These are phyloP conservation scores for Pythium sp. DNA, from an alignment of 352 stramenopile genomes.

Conservation along the genomic window DNA sequence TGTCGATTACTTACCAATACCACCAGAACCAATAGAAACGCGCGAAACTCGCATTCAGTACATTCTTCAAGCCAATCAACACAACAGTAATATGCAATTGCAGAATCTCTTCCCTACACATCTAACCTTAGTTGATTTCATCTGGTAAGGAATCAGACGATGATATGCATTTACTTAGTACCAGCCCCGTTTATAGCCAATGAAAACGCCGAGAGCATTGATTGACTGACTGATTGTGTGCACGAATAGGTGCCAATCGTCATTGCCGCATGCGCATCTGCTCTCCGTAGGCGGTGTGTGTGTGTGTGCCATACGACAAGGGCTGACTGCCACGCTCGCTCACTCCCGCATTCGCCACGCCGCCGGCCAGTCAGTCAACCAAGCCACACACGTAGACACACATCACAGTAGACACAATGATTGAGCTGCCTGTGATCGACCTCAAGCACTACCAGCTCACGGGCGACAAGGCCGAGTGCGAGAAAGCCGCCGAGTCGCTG, in stretches of 20 bases:
- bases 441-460: constrained; percentile 76
- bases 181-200: neutral
- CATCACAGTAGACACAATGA: constrained; percentile 30
- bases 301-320: neutral
- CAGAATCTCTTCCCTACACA: neutral
- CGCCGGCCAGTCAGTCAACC: constrained; percentile 12
- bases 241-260: constrained; percentile 2
- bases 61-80: constrained; percentile 8
- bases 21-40: constrained; percentile 13
- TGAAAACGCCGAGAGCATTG: neutral
- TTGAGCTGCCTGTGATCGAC: constrained; percentile 82
- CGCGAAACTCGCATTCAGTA: constrained; percentile 11
- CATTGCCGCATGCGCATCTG: neutral
- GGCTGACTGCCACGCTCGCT: neutral
- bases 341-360: constrained; percentile 13
- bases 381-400: constrained; percentile 2
- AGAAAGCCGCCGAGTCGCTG: constrained; percentile 75
- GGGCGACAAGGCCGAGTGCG: constrained; percentile 64
- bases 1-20: constrained; percentile 6
- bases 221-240: neutral
- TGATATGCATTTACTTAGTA: neutral
- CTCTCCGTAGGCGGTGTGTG: neutral
- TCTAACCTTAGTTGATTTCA: neutral
- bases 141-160: neutral
- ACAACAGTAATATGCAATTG: neutral